These are phyloP conservation scores for Ganoderma lingzhi DNA, from an alignment of 1,284 basidiomycete genomes.

Conservation along the genomic window DNA sequence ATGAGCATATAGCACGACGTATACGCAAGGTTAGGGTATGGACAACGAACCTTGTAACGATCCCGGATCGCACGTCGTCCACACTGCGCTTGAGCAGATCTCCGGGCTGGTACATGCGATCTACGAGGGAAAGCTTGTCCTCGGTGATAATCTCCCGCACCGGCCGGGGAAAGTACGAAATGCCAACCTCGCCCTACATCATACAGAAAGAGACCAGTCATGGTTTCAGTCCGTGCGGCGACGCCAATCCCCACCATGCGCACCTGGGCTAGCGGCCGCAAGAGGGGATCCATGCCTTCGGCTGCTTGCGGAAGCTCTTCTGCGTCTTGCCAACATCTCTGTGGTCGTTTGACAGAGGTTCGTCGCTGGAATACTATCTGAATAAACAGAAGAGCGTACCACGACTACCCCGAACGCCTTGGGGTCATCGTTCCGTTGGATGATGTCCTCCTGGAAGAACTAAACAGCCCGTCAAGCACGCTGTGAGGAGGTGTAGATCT, in stretches of 20 bases:
- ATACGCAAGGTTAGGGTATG: neutral
- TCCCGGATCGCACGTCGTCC: conserved; percentile 79
- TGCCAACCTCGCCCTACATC: conserved; percentile 78
- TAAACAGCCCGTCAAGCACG: conserved; percentile 38
- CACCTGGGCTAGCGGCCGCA: conserved; percentile 71
- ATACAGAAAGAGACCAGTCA: neutral
- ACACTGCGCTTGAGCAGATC: conserved; percentile 87
- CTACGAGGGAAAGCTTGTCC: conserved; percentile 74
- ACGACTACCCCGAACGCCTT: conserved; percentile 59
- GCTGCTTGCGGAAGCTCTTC: conserved; percentile 65
- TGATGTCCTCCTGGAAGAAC: conserved; percentile 84
- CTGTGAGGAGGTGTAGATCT: neutral
- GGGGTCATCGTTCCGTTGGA: conserved; percentile 57
- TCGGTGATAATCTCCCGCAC: conserved; percentile 78
- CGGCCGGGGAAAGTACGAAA: conserved; percentile 71
- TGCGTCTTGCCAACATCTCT: conserved; percentile 87
- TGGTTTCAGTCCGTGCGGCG: neutral
- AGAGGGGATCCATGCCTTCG: conserved; percentile 68
- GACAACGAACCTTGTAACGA: conserved; percentile 58
- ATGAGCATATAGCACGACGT: conserved; percentile 5
- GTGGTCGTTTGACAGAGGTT: conserved; percentile 1
- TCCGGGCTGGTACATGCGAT: conserved; percentile 82
- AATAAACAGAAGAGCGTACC: conserved; percentile 44
- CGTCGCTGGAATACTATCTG: conserved; percentile 11
- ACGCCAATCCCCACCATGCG: neutral